Evolutionary conservation across 129 eudicot species (phyloP), one percentile per base, ranked within the genome.

Genomic region (Arctium minus): DNA sequence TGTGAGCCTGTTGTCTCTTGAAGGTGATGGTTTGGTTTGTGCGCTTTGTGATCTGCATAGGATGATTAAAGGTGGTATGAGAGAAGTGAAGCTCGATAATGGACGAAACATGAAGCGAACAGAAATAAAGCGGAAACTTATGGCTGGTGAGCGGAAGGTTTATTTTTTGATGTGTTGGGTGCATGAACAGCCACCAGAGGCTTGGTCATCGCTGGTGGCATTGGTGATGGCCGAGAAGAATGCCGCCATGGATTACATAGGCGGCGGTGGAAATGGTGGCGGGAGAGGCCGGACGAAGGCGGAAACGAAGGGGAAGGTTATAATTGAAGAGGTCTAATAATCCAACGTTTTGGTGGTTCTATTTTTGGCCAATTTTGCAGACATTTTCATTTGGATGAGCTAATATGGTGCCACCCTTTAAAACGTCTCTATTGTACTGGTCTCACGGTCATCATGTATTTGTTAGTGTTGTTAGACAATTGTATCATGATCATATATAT

Each of bases 151-250:
- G 86, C 74, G 97, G 80, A 94, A 96, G 79, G 80, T 89, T 72
- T 90, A 90, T 73, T 93, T 91, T 67, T 80, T 96, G 17, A 93
- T 89, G 92, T 96, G 98, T 88, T 96, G 99, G 99, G 99, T 84
- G 62, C 90, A 88, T 64, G 96, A 92, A 85, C 98, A 94, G 85
- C 82, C 88, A 27, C 81, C 5, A 0, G 96, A 90, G 69, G 88
- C 79, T 22, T 96, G 98, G 98, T 85, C 82, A 68, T 85, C 92
- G 5, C 56, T 96, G 86, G 88, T 94, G 4, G 83, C 36, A 0
- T 39, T 89, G 33, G 92, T 96, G 79, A 74, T 71, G 78, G 85
- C 85, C 0, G 98, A 96, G 85, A 93, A 92, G 89, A 74, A 77
- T 48, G 88, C 85, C 27, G 86, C 83, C 4, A 13, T 89, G 86